These are phyloP conservation scores for Eimeria sp. DNA, from an alignment of 169 alveolate genomes.

Conservation along the genomic window DNA sequence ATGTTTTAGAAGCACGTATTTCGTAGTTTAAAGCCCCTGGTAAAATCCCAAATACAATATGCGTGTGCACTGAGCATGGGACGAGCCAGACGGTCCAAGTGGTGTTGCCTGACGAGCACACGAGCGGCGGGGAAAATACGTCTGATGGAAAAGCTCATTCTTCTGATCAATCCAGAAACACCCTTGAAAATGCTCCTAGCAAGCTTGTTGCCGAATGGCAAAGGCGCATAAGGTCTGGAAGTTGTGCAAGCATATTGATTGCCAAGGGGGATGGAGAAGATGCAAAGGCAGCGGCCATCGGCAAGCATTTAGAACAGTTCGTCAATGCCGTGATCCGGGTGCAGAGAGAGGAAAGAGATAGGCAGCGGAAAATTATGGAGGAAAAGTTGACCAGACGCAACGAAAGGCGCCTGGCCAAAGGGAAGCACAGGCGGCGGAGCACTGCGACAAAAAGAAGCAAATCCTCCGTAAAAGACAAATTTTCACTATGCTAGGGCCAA, in stretches of 20 bases:
- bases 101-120: neutral
- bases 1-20: neutral
- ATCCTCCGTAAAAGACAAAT: neutral
- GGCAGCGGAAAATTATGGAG: conserved; percentile 7
- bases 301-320: conserved; percentile 31
- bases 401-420: conserved; percentile 34
- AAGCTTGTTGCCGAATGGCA: conserved; percentile 59
- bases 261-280: conserved; percentile 19
- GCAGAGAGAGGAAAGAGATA: conserved; percentile 25
- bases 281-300: neutral
- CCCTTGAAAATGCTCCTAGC: neutral
- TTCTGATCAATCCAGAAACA: neutral
- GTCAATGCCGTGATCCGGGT: neutral
- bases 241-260: conserved; percentile 2
- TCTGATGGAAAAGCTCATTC: neutral
- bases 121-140: neutral
- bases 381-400: conserved; percentile 6
- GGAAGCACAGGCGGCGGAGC: conserved; percentile 1
- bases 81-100: neutral
- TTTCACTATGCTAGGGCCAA: neutral
- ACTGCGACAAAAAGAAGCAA: neutral
- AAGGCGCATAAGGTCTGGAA: conserved; percentile 37
- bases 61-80: neutral
- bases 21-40: neutral
- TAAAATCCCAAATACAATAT: neutral